These are phyloP conservation scores for Hondaea fermentalgiana DNA, from an alignment of 108 stramenopile species.

Conservation along the genomic window DNA sequence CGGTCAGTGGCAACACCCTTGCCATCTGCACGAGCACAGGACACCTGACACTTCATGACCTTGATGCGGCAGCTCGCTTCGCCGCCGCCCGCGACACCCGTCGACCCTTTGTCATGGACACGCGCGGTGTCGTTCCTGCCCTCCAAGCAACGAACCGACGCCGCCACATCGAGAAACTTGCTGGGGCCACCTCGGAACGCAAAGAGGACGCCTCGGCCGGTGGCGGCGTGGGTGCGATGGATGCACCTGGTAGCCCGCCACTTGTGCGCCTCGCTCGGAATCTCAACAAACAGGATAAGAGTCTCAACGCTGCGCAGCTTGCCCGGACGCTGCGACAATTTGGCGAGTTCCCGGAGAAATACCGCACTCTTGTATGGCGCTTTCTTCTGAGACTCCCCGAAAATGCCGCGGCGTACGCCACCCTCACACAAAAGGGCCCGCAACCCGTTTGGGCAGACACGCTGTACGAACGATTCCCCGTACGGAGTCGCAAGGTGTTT, in stretches of 20 bases:
- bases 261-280: neutral
- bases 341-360: conserved; percentile 30
- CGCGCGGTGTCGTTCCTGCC: neutral
- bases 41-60: neutral
- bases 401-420: conserved; percentile 21
- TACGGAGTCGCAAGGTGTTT: conserved; percentile 13
- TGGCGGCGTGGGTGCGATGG: too few species aligned
- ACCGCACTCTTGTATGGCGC: conserved; percentile 32
- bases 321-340: neutral
- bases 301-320: neutral
- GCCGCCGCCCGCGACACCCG: neutral
- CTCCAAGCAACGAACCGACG: neutral
- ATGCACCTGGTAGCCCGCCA: neutral
- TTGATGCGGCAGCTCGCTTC: neutral
- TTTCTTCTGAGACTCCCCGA: conserved; percentile 34
- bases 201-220: neutral
- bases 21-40: neutral
- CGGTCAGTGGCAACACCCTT: neutral
- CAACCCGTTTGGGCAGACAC: conserved; percentile 17
- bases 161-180: neutral
- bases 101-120: neutral
- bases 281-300: neutral
- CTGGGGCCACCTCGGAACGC: neutral
- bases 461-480: conserved; percentile 16
- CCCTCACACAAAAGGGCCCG: conserved; percentile 16